Conservation (phyloP, 192 early-diverging fungal genomes). For the Phlyctochytrium planicorne region DNA sequence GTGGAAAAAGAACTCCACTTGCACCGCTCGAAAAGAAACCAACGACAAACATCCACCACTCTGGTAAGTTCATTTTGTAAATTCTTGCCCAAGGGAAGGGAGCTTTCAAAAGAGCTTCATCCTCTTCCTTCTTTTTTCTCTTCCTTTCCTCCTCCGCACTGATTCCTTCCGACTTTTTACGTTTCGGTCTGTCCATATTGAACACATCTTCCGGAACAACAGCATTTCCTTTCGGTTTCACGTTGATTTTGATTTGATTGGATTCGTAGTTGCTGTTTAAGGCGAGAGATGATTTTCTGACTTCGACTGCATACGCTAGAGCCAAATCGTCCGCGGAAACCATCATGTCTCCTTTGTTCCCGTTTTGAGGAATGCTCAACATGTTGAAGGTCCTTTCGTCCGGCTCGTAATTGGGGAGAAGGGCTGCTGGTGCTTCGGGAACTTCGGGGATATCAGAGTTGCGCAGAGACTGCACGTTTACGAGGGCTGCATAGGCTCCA, state of each 20-base stretch:
- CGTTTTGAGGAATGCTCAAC: slow-evolving; percentile 8
- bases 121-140: slow-evolving; percentile 28
- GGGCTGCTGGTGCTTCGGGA: too few relatives aligned
- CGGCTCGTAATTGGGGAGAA: too few relatives aligned
- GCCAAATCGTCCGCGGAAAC: slow-evolving; percentile 27
- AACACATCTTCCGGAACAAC: too few relatives aligned
- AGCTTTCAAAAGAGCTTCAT: slow-evolving; percentile 18
- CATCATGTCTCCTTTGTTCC: slow-evolving; percentile 5
- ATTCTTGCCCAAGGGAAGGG: slow-evolving; percentile 25
- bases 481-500: slow-evolving; percentile 65
- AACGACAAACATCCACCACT: slow-evolving; percentile 45
- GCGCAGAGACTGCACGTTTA: slow-evolving; percentile 64
- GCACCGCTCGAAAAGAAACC: slow-evolving; percentile 56
- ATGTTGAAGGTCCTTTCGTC: neutral
- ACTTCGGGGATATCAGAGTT: slow-evolving; percentile 18
- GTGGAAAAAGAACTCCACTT: slow-evolving; percentile 53
- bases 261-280: too few relatives aligned
- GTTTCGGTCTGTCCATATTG: too few relatives aligned
- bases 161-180: slow-evolving; percentile 28
- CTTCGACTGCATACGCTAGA: slow-evolving; percentile 13
- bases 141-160: slow-evolving; percentile 10
- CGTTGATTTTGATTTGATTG: too few relatives aligned
- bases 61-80: slow-evolving; percentile 43
- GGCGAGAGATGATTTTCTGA: too few relatives aligned
- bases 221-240: too few relatives aligned